phyloP scores from a whole-genome alignment of 371 early-diverging fungal genomes.

The Zychaea mexicana region DNA sequence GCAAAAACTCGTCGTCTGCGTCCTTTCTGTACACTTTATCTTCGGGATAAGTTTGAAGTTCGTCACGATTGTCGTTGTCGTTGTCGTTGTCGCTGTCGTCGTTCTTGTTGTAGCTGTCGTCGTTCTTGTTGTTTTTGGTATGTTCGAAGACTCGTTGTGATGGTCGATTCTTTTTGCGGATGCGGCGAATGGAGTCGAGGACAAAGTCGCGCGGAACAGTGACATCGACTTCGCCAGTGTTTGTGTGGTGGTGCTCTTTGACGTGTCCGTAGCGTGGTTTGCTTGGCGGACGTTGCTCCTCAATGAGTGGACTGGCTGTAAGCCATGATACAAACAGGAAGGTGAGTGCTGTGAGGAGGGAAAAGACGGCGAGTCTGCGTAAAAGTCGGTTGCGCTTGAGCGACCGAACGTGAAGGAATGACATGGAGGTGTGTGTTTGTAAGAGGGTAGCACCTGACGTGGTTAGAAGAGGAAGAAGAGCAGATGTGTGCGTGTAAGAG shows the following conservation, averaged over 20 bases:
- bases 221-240: conserved; percentile 6
- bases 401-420: conserved; percentile 16
- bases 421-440: conserved; percentile 1
- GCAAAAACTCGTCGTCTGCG: conserved; percentile 16
- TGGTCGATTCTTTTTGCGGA: background rate
- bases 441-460: background rate
- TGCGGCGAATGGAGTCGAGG: conserved; percentile 12
- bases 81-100: background rate
- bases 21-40: conserved; percentile 18
- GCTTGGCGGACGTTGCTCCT: background rate
- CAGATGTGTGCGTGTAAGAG: background rate
- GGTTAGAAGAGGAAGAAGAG: background rate
- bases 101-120: background rate
- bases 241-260: background rate
- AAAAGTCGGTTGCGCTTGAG: conserved; percentile 20
- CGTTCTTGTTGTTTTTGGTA: background rate
- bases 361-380: conserved; percentile 9
- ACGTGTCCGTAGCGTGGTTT: conserved; percentile 3
- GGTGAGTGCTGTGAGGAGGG: background rate
- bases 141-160: conserved; percentile 5
- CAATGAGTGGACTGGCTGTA: background rate
- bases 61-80: background rate
- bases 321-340: conserved; percentile 7
- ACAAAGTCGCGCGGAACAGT: conserved; percentile 15
- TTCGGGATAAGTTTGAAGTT: background rate